A percentile compares a stretch with the other conserved stretches of the same genome.
Evolutionary conservation across 2,329 filamentous ascomycete species (phyloP).

Genomic region (Torrubiella hemipterigena): DNA sequence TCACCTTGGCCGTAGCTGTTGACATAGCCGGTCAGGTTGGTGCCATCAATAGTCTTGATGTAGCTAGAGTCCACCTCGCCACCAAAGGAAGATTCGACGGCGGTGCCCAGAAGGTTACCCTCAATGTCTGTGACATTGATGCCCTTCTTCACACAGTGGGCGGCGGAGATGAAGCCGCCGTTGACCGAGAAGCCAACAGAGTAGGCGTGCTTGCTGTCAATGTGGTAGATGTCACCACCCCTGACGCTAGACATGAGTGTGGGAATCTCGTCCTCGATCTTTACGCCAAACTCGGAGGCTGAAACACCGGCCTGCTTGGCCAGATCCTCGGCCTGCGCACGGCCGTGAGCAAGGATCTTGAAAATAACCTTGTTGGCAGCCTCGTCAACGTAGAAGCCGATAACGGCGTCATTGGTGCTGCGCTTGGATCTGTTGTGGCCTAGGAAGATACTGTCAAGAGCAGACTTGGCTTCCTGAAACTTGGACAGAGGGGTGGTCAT

Average conservation of each 20-base stretch:
- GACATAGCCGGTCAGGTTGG: neutral
- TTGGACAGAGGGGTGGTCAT: neutral
- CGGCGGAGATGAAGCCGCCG: neutral
- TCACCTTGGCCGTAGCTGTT: constrained; percentile 1
- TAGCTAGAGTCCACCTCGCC: neutral
- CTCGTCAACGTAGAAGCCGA: constrained; percentile 22
- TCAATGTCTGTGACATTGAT: neutral
- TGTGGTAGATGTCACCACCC: constrained; percentile 7
- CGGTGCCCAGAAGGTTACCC: neutral
- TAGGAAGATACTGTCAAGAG: neutral
- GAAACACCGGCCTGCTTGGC: constrained; percentile 6
- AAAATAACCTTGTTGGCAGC: constrained; percentile 8
- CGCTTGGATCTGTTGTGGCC: neutral
- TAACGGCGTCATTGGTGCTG: constrained; percentile 15
- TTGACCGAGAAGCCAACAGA: constrained; percentile 5
- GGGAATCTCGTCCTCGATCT: constrained; percentile 4
- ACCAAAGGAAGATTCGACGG: neutral
- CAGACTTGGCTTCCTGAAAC: neutral
- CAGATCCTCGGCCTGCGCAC: constrained; percentile 4
- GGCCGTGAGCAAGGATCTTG: constrained; percentile 2
- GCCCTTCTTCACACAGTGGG: neutral
- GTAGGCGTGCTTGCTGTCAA: constrained; percentile 5
- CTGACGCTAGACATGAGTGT: constrained; percentile 1
- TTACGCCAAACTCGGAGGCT: constrained; percentile 7
- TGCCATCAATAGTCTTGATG: neutral